Conservation (phyloP, 768 basidiomycete genomes). For the Gyrodon lividus region DNA sequence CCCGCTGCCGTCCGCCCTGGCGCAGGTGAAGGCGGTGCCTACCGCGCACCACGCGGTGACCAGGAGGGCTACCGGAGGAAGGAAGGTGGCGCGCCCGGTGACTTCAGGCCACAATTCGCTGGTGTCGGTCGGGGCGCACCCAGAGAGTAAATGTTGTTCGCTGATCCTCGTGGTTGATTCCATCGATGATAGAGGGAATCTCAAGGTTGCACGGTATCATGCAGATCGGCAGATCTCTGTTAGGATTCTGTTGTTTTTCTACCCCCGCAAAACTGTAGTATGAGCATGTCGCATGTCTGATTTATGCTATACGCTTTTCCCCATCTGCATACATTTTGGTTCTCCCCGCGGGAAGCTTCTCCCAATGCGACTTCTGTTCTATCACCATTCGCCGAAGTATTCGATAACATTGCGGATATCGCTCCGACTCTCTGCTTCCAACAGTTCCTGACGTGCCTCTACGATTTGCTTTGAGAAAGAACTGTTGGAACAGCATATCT, state of each 20-base stretch:
- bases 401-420: conserved; percentile 42
- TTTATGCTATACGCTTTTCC: conserved; percentile 24
- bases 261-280: conserved; percentile 21
- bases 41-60: conserved; percentile 86
- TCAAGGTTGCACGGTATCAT: conserved; percentile 1
- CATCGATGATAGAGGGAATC: not conserved
- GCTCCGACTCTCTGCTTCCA: conserved; percentile 8
- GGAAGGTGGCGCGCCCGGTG: conserved; percentile 83
- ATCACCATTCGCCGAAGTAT: conserved; percentile 38
- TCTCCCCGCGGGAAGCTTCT: not conserved
- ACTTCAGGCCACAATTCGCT: conserved; percentile 86
- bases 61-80: conserved; percentile 89
- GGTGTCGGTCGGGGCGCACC: conserved; percentile 89
- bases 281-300: conserved; percentile 28
- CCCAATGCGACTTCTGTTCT: not conserved
- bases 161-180: not conserved
- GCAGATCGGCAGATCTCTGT: conserved; percentile 2
- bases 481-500: conserved; percentile 25
- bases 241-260: not conserved
- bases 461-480: conserved; percentile 56
- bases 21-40: conserved; percentile 72
- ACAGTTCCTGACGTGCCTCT: conserved; percentile 36
- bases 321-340: not conserved
- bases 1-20: conserved; percentile 74
- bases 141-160: conserved; percentile 46